Conservation (phyloP, 1,284 basidiomycete species). For the Leccinum laetum region DNA sequence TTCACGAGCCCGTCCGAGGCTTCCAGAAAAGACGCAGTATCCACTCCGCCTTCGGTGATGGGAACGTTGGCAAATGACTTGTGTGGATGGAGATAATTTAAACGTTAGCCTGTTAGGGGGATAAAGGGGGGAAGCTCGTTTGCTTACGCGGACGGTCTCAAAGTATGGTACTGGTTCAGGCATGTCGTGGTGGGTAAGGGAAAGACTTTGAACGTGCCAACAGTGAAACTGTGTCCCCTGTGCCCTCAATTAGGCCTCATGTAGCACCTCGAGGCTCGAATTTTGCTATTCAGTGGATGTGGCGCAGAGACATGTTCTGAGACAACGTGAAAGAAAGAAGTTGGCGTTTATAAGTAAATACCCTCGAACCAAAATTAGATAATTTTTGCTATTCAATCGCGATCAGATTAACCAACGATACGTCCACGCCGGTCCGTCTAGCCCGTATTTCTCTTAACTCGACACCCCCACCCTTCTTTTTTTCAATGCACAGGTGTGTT, state of each 20-base stretch:
- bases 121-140: not conserved
- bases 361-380: conserved; percentile 22
- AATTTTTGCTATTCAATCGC: conserved; percentile 18
- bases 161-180: conserved; percentile 60
- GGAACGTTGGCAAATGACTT: conserved; percentile 90
- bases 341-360: conserved; percentile 15
- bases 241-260: conserved; percentile 17
- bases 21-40: conserved; percentile 82
- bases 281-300: conserved; percentile 19
- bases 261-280: conserved; percentile 28
- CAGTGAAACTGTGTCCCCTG: not conserved
- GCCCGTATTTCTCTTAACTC: conserved; percentile 4
- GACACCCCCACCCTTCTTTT: not conserved
- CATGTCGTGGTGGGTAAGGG: conserved; percentile 20
- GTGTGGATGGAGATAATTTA: not conserved
- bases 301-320: conserved; percentile 23
- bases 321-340: conserved; percentile 25
- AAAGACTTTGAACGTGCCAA: conserved; percentile 5
- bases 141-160: conserved; percentile 72
- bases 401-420: conserved; percentile 18
- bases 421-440: conserved; percentile 8
- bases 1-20: conserved; percentile 90
- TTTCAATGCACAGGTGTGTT: not conserved
- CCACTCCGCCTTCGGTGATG: conserved; percentile 76
- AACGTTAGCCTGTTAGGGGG: not conserved